phyloP scores from a whole-genome alignment of 495 filamentous ascomycete species.

The Xylaria acuta region DNA sequence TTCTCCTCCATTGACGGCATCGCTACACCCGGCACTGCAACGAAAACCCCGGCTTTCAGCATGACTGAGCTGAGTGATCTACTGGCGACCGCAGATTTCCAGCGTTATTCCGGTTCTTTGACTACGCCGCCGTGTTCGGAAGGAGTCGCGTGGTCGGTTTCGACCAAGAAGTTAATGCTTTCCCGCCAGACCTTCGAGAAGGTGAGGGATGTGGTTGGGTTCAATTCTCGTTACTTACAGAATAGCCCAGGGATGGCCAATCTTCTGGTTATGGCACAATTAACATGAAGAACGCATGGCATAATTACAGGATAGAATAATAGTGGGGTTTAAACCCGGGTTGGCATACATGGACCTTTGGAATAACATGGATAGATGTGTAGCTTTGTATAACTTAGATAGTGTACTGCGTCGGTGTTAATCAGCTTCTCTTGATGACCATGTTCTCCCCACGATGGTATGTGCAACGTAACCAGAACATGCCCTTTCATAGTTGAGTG shows the following conservation, averaged over 20 bases:
- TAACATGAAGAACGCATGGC: background rate
- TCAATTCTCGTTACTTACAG: constrained; percentile 69
- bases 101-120: constrained; percentile 66
- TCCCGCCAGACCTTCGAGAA: constrained; percentile 59
- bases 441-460: background rate
- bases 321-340: background rate
- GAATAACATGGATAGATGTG: background rate
- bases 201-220: constrained; percentile 66
- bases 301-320: background rate
- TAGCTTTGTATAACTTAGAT: constrained; percentile 4
- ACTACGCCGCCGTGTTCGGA: constrained; percentile 75
- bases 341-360: background rate
- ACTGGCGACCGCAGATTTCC: constrained; percentile 56
- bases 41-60: constrained; percentile 60
- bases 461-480: background rate
- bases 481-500: background rate
- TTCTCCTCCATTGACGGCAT: constrained; percentile 60
- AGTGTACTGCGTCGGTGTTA: background rate
- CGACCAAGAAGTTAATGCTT: constrained; percentile 57
- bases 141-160: constrained; percentile 64
- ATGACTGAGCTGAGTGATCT: constrained; percentile 61
- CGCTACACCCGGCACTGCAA: constrained; percentile 58
- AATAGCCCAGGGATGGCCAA: constrained; percentile 62
- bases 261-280: constrained; percentile 48
- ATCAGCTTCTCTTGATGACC: background rate